Evolutionary conservation across 257 asterid species (phyloP).

Genomic region (Petunia secreta): DNA sequence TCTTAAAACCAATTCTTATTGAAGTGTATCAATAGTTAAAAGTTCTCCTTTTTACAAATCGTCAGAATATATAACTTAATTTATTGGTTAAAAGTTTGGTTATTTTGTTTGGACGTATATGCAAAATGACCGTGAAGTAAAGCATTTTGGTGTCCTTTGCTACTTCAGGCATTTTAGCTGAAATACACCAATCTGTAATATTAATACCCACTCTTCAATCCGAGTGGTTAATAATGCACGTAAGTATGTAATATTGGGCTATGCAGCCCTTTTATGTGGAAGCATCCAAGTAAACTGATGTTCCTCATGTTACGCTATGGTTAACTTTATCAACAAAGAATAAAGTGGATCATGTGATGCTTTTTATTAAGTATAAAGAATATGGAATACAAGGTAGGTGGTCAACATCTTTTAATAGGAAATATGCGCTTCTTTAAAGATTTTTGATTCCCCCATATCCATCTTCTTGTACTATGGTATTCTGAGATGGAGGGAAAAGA

Average conservation of each 20-base stretch:
- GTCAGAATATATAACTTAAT: background rate
- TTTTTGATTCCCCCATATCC: background rate
- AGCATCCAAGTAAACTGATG: background rate
- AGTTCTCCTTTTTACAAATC: no score
- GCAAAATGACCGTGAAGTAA: background rate
- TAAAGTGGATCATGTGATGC: constrained; percentile 13
- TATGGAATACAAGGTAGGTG: constrained; percentile 17
- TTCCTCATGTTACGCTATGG: constrained; percentile 4
- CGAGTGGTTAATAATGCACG: no score
- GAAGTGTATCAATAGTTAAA: no score
- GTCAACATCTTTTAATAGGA: background rate
- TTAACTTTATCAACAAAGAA: constrained; percentile 18
- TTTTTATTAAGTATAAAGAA: background rate
- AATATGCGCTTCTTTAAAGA: background rate
- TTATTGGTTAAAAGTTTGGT: no score
- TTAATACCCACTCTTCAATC: no score
- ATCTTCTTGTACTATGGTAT: background rate
- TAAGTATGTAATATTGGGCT: no score
- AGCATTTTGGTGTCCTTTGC: background rate
- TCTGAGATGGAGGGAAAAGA: background rate
- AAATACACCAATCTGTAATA: no score
- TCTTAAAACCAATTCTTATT: no score
- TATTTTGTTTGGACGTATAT: background rate
- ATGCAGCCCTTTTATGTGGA: no score
- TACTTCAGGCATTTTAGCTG: no score